A percentile compares a stretch with the other conserved stretches of the same genome.
Conservation (phyloP, 2,329 filamentous ascomycete species). For the Fusarium sp. region DNA sequence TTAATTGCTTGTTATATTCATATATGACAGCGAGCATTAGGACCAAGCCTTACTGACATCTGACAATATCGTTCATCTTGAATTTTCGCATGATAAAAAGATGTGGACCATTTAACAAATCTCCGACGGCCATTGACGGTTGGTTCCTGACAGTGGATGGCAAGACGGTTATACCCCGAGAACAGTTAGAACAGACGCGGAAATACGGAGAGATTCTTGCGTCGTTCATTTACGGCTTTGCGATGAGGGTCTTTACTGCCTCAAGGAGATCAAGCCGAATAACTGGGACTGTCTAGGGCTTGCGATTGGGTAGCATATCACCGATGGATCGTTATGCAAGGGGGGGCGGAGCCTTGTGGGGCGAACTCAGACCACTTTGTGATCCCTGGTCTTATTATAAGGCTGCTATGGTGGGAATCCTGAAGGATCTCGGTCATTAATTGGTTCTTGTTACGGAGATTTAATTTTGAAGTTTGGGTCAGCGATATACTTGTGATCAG, state of each 20-base stretch:
- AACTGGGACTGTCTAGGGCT: not conserved
- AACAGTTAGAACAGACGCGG: not conserved
- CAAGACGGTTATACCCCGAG: not conserved
- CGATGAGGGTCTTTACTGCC: not conserved
- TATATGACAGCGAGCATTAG: fast-evolving
- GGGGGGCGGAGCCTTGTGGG: not conserved
- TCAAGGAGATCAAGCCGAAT: not conserved
- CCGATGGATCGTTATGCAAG: not conserved
- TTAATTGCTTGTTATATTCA: not conserved
- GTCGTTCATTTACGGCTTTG: not conserved
- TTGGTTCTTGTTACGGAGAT: not conserved
- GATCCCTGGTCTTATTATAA: not conserved
- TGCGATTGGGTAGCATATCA: not conserved
- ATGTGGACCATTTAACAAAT: not conserved
- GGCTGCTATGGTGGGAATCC: not conserved
- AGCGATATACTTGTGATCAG: not conserved
- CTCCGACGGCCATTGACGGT: not conserved
- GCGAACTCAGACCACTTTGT: not conserved
- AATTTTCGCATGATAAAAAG: not conserved
- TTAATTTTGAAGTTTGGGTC: not conserved
- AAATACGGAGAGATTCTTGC: not conserved
- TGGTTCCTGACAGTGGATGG: too few relatives aligned
- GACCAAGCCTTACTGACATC: fast-evolving
- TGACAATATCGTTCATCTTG: not conserved
- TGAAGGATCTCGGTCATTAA: too few relatives aligned